Evolutionary conservation across 306 rosid species (phyloP).

Genomic region (Acacia confusa): DNA sequence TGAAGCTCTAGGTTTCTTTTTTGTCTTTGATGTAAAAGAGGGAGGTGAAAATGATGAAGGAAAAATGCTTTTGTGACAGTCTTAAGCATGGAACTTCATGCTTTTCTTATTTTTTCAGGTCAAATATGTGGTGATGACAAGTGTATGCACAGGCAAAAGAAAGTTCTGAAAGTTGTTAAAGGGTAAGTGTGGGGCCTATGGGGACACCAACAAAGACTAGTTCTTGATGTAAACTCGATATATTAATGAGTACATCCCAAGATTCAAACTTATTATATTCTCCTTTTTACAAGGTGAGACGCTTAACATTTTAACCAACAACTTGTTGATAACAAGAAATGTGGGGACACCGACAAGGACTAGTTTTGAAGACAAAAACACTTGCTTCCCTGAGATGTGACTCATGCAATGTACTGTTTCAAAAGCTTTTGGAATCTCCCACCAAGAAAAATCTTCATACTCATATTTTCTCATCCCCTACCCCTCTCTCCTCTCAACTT

Average conservation of each 20-base stretch:
- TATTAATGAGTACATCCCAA: too few relatives aligned
- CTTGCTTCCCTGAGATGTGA: constrained; percentile 38
- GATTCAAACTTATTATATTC: too few relatives aligned
- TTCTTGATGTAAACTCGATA: not conserved
- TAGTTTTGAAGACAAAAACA: constrained; percentile 30
- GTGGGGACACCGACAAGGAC: constrained; percentile 14
- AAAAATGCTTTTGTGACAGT: constrained; percentile 50
- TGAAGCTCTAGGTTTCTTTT: not conserved
- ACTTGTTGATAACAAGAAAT: not conserved
- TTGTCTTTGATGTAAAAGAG: constrained; percentile 40
- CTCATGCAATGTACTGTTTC: constrained; percentile 2
- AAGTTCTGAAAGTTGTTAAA: constrained; percentile 33
- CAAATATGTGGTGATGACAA: constrained; percentile 47
- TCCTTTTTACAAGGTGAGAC: rapidly evolving
- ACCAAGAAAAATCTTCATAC: not conserved
- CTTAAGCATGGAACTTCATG: constrained; percentile 45
- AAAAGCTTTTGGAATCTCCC: constrained; percentile 29
- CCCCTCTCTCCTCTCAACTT: not conserved
- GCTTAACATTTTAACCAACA: too few relatives aligned
- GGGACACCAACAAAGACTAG: constrained; percentile 17
- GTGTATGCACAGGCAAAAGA: constrained; percentile 28
- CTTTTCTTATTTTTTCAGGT: constrained; percentile 46
- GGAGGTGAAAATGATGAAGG: constrained; percentile 35
- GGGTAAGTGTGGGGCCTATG: constrained; percentile 10
- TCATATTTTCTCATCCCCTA: not conserved